Percentiles rank a stretch among this genome's conserved stretches.
These are phyloP conservation scores for Suillus ampliporus DNA, from an alignment of 768 basidiomycete species.

Conservation along the genomic window DNA sequence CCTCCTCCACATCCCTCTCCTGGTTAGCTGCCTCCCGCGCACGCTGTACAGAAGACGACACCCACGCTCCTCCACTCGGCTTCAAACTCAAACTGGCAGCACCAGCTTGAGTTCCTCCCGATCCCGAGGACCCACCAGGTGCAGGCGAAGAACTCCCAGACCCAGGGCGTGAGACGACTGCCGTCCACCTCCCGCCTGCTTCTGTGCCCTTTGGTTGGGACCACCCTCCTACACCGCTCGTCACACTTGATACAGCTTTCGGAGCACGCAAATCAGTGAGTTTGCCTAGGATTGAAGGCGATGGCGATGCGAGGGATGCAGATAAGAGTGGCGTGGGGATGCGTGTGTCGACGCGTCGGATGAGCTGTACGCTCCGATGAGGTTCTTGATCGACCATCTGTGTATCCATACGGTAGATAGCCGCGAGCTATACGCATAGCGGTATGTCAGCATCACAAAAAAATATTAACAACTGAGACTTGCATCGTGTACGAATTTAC, in stretches of 20 bases:
- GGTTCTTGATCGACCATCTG: no score
- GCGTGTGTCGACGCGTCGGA: no score
- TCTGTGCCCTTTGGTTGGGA: conserved; percentile 16
- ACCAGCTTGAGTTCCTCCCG: conserved; percentile 3
- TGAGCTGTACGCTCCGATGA: no score
- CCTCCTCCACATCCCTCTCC: neutral
- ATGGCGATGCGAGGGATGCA: conserved; percentile 1
- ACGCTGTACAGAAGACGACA: conserved; percentile 26
- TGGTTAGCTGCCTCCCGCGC: conserved; percentile 9
- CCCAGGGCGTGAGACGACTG: conserved; percentile 21
- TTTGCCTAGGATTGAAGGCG: conserved; percentile 59
- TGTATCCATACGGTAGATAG: no score
- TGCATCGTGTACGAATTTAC: conserved; percentile 85
- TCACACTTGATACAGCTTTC: conserved; percentile 9
- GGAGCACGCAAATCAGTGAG: conserved; percentile 57
- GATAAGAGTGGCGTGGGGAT: conserved; percentile 69
- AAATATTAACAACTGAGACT: conserved; percentile 28
- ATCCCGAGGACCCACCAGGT: neutral
- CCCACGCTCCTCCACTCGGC: conserved; percentile 22
- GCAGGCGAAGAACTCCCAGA: conserved; percentile 10
- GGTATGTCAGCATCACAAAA: conserved; percentile 7
- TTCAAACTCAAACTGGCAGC: conserved; percentile 3
- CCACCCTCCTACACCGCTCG: neutral
- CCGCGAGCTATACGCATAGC: conserved; percentile 13
- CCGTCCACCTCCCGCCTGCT: conserved; percentile 24